Evolutionary conservation across 2,329 filamentous ascomycete genomes (phyloP), one percentile per base, ranked within the genome.

Genomic region (Cladorrhinum sp.): DNA sequence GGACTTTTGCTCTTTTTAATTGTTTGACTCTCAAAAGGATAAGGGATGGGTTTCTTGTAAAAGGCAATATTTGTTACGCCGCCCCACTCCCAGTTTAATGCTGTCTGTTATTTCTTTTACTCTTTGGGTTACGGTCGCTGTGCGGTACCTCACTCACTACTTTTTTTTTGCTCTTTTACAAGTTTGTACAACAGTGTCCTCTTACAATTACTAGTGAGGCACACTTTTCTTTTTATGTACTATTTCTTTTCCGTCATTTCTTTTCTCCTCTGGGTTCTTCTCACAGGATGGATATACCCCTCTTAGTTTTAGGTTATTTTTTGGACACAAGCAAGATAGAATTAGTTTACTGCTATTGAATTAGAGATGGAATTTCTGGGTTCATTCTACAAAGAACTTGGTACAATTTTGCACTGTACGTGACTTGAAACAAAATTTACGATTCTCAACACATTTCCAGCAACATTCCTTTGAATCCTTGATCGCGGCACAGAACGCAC

Each of bases 201-300:
- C 56, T 49, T 9, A 59, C 56, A 64, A 49, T 64, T 66, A 53
- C 20, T 45, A 18, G 59, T 49, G 61, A 59, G 61, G 57, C 62
- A 58, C 60, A 59, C 32, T 27, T 55, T 64, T 59, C 32, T 55
- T 56, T 20, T 45, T 54, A n/a, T n/a, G n/a, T n/a, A n/a, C n/a
- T 55, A 58, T 51, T 55, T 57, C 55, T 60, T 25, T 61, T 50
- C 52, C 20, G 49, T 61, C 25, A 7, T 16, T 32, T 50, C 6
- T 53, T 57, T 53, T 29, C 29, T 64, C 45, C 61, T 58, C 50
- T 56, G 62, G 61, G 58, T 64, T 61, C 18, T n/a, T 45, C 41
- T 66, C 64, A 60, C 65, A 63, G 63, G 66, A 62, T 66, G 66
- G 66, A 67, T 67, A 67, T 67, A 67, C 66, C 66, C 66, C 50